A percentile compares a stretch with the other conserved stretches of the same genome.
These are phyloP conservation scores for Gossypium bickii DNA, from an alignment of 345 rosid species.

Conservation along the genomic window DNA sequence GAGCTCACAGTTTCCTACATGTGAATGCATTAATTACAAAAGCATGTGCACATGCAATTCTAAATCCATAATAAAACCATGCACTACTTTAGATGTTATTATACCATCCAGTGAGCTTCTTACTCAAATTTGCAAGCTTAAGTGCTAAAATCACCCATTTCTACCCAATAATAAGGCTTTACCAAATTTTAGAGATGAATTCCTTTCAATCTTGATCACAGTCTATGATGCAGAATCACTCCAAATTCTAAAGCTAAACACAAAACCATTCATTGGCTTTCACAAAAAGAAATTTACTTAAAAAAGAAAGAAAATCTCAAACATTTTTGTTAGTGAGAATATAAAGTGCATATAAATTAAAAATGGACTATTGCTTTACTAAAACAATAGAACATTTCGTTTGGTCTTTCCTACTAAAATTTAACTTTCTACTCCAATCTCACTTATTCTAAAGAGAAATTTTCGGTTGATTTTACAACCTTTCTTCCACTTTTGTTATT, in stretches of 20 bases:
- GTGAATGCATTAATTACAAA: not conserved
- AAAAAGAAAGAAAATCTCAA: not conserved
- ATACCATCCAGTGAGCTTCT: not conserved
- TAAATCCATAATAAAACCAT: constrained; percentile 11
- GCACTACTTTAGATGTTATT: not conserved
- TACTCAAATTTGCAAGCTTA: not conserved
- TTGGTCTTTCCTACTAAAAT: not conserved
- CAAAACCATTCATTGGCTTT: not conserved
- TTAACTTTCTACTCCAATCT: constrained; percentile 4
- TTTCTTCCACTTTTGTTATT: constrained; percentile 3
- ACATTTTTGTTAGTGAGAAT: not conserved
- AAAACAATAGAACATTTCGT: not conserved
- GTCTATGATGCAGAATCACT: not conserved
- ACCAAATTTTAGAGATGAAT: not conserved
- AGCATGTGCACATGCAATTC: not conserved
- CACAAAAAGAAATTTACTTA: not conserved
- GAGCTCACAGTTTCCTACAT: constrained; percentile 69
- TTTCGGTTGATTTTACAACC: not conserved
- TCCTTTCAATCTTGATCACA: not conserved
- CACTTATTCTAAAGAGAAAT: not conserved
- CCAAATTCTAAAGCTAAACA: not conserved
- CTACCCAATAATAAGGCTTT: not conserved
- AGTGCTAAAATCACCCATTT: not conserved
- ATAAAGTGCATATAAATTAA: not conserved
- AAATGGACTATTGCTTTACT: not conserved